Evolutionary conservation across 192 early-diverging fungal genomes (phyloP).

Genomic region (Coemansia aciculifera): DNA sequence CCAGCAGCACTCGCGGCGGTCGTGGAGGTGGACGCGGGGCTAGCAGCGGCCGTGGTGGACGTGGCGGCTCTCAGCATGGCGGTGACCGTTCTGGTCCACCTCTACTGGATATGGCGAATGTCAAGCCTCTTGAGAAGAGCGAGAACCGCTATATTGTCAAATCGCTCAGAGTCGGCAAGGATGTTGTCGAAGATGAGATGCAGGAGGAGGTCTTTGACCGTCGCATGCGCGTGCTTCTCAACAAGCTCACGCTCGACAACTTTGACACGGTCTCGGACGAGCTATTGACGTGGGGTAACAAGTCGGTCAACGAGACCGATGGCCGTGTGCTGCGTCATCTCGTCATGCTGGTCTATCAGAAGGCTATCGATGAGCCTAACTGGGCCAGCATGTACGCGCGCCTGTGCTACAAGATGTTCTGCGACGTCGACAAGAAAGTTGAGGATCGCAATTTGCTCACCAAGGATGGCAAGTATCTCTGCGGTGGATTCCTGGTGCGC

Average conservation of each 20-base stretch:
- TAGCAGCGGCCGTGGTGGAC: slow-evolving; percentile 40
- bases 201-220: slow-evolving; percentile 65
- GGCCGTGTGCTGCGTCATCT: slow-evolving; percentile 76
- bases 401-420: slow-evolving; percentile 81
- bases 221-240: slow-evolving; percentile 86
- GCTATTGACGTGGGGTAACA: slow-evolving; percentile 77
- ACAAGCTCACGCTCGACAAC: slow-evolving; percentile 97
- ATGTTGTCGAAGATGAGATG: slow-evolving; percentile 56
- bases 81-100: slow-evolving; percentile 24
- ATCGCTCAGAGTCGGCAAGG: slow-evolving; percentile 30
- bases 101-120: slow-evolving; percentile 47
- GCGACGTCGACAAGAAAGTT: slow-evolving; percentile 59
- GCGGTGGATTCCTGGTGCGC: slow-evolving; percentile 78
- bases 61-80: slow-evolving; percentile 49
- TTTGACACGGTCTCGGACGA: slow-evolving; percentile 85
- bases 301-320: slow-evolving; percentile 64
- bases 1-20: slow-evolving; percentile 50
- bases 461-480: slow-evolving; percentile 58
- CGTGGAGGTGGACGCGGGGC: slow-evolving; percentile 59
- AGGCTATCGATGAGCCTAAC: slow-evolving; percentile 92
- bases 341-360: slow-evolving; percentile 88
- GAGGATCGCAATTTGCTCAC: slow-evolving; percentile 61
- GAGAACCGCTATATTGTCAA: slow-evolving; percentile 78
- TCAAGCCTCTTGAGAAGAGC: slow-evolving; percentile 77
- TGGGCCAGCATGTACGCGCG: slow-evolving; percentile 90